phyloP scores from a whole-genome alignment of 2,329 filamentous ascomycete species.

The Pseudogymnoascus sp. region DNA sequence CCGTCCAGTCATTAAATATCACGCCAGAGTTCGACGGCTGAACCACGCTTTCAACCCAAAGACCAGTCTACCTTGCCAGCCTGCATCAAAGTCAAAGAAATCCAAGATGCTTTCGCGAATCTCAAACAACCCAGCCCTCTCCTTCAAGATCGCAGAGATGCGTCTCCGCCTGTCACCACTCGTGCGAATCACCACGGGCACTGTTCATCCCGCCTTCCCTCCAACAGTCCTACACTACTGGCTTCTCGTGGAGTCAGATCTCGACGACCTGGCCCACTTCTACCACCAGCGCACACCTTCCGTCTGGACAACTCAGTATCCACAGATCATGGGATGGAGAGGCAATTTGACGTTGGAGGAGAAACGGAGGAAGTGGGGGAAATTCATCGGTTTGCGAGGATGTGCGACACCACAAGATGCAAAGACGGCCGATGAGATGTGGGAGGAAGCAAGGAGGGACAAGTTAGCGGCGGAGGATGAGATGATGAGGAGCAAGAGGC shows the following conservation, averaged over 20 bases:
- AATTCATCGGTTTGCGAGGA: constrained; percentile 63
- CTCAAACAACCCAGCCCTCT: constrained; percentile 42
- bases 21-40: background rate
- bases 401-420: constrained; percentile 40
- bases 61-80: background rate
- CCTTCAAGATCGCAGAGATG: constrained; percentile 56
- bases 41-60: background rate
- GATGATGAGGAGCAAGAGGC: background rate
- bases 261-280: constrained; percentile 61
- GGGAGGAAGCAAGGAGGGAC: constrained; percentile 31
- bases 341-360: constrained; percentile 43
- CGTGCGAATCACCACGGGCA: constrained; percentile 52
- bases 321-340: constrained; percentile 58
- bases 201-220: constrained; percentile 58
- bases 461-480: constrained; percentile 1
- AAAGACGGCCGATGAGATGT: constrained; percentile 23
- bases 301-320: constrained; percentile 51
- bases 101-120: background rate
- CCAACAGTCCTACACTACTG: constrained; percentile 60
- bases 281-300: constrained; percentile 61
- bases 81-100: background rate
- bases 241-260: constrained; percentile 61
- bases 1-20: background rate
- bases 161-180: constrained; percentile 57
- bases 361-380: constrained; percentile 63